phyloP scores from a whole-genome alignment of 2,329 filamentous ascomycete genomes.

The Fusarium scirpi region DNA sequence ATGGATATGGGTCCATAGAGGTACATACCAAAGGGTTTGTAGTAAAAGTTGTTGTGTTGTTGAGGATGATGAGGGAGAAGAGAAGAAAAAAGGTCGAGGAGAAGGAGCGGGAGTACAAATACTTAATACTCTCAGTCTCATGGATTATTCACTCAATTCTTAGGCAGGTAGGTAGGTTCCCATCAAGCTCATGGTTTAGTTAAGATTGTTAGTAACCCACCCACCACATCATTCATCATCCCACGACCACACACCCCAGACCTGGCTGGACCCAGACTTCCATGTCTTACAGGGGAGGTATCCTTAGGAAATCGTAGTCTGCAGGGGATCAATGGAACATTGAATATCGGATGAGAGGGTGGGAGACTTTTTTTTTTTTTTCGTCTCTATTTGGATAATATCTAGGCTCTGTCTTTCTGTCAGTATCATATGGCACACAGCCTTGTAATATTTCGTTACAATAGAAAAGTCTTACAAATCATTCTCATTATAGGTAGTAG shows the following conservation, averaged over 20 bases:
- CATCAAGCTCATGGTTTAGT: constrained; percentile 6
- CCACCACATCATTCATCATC: constrained; percentile 40
- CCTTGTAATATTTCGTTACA: neutral
- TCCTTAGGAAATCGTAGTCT: neutral
- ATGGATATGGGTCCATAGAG: neutral
- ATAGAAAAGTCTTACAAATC: neutral
- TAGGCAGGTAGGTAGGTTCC: neutral
- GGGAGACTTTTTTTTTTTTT: constrained; percentile 11
- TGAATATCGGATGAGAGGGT: constrained; percentile 38
- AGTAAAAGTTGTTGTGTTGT: constrained; percentile 18
- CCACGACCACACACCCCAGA: constrained; percentile 29
- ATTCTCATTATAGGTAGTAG: neutral
- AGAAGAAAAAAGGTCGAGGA: constrained; percentile 12
- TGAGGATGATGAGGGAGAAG: constrained; percentile 35
- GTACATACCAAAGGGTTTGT: constrained; percentile 23
- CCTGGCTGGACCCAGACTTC: neutral
- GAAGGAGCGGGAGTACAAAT: constrained; percentile 39
- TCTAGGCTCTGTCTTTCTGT: neutral
- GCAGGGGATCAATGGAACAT: constrained; percentile 19
- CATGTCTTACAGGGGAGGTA: neutral
- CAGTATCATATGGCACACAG: constrained; percentile 3
- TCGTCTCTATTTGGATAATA: neutral
- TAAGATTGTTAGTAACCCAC: constrained; percentile 15
- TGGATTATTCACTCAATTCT: constrained; percentile 36
- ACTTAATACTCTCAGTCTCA: constrained; percentile 38